phyloP scores from a whole-genome alignment of 164 flowering plant genomes.

The Houttuynia cordata region DNA sequence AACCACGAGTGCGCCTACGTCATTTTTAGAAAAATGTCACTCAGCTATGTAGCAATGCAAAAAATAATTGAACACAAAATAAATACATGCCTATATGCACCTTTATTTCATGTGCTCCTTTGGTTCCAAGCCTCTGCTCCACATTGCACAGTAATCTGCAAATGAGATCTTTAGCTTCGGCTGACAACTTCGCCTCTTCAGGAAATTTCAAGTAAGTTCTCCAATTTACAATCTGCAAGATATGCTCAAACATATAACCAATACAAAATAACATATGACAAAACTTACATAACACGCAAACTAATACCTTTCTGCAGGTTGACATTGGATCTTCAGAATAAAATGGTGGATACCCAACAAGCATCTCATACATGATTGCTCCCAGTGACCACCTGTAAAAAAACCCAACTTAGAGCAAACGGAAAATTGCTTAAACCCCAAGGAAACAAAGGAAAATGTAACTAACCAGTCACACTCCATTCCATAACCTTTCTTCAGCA shows the following conservation, averaged over 20 bases:
- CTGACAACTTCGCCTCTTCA: constrained; percentile 49
- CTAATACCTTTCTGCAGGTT: constrained; percentile 58
- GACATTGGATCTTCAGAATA: constrained; percentile 78
- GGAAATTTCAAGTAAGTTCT: constrained; percentile 59
- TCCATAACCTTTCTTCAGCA: constrained; percentile 29
- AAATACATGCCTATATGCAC: constrained; percentile 10
- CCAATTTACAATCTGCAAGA: constrained; percentile 59
- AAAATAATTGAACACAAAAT: too few relatives aligned
- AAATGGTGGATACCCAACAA: constrained; percentile 67
- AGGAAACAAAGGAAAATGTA: neutral
- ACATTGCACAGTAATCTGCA: constrained; percentile 53
- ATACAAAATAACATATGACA: neutral
- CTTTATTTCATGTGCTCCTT: constrained; percentile 68
- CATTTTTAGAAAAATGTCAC: neutral
- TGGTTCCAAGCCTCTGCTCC: constrained; percentile 48
- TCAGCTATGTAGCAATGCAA: neutral
- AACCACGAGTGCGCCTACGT: constrained; percentile 46
- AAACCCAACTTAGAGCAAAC: neutral
- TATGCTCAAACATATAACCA: neutral
- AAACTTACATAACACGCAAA: neutral
- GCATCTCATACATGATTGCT: constrained; percentile 75
- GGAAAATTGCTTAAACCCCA: neutral
- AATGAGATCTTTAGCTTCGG: constrained; percentile 54
- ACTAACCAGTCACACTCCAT: constrained; percentile 36
- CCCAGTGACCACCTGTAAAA: constrained; percentile 66